Evolutionary conservation across 139 green algal genomes (phyloP), one percentile per base, ranked within the genome.

Genomic region (Asterochloris sp.): DNA sequence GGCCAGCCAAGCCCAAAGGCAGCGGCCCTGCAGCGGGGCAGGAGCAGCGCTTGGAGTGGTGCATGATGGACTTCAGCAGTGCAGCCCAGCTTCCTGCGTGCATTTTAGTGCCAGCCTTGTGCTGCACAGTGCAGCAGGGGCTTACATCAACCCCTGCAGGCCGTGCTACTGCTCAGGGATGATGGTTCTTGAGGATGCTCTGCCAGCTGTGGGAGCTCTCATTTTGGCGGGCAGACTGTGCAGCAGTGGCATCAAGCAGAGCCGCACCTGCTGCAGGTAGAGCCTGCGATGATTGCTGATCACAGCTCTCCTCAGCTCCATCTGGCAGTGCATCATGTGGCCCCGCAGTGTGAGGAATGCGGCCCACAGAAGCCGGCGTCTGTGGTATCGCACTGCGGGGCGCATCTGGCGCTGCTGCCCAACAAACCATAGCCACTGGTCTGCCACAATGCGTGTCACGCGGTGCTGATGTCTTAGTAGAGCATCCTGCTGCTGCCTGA

Each of bases 391-490:
- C 11, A 80, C n/a, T n/a, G 76, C 76, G 67, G 76, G 54, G 26
- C 54, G 54, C 60, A 23, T 47, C 12, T n/a, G 67, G 60, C 29
- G n/a, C 13, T 62, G 38, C 13, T 80, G 60, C 24, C 38, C 47
- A 16, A 62, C 68, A n/a, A 80, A 80, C 76, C 76, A 80, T 69
- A 17, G 67, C 76, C 76, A 80, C 76, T 80, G 76, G 61, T 80
- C 76, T 38, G n/a, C 76, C 1, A 80, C 76, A 80, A 80, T 80
- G 29, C 60, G 67, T 26, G 54, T 62, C 14, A 80, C 76, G 0
- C 60, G 21, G 13, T 69, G 67, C 21, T 14, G 61, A 26, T 80
- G 76, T 9, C 67, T 28, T 15, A 61, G 60, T 60, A 47, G 12
- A 21, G 26, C 73, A 61, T 61, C 28, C 24, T 77, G 73, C 26